A percentile compares a stretch with the other conserved stretches of the same genome.
Evolutionary conservation across 2,329 filamentous ascomycete genomes (phyloP).

Genomic region (Aspergillus awamori): DNA sequence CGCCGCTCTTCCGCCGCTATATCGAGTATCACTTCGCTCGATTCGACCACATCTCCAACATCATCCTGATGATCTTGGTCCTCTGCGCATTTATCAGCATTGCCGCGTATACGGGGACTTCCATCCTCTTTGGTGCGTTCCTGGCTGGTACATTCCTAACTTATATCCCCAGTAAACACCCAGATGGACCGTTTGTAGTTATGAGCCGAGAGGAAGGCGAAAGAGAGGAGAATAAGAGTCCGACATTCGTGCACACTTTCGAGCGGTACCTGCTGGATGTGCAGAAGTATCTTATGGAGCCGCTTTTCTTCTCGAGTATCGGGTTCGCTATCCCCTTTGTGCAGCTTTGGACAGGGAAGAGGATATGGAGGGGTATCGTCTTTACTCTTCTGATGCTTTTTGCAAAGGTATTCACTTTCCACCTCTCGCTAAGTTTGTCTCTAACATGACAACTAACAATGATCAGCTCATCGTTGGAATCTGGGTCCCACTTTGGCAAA

Average conservation of each 20-base stretch:
- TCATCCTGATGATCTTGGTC: constrained; percentile 40
- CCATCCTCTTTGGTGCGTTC: constrained; percentile 44
- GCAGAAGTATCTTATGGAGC: constrained; percentile 39
- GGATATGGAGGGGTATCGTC: constrained; percentile 36
- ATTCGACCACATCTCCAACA: constrained; percentile 38
- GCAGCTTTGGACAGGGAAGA: constrained; percentile 35
- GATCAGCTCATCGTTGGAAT: no score
- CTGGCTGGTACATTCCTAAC: constrained; percentile 41
- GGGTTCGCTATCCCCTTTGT: constrained; percentile 39
- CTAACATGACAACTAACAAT: no score
- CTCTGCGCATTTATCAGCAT: constrained; percentile 38
- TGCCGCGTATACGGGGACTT: constrained; percentile 42
- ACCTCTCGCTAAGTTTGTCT: no score
- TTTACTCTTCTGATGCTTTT: constrained; percentile 35
- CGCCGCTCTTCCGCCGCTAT: constrained; percentile 40
- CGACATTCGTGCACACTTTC: constrained; percentile 45
- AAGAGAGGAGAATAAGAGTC: constrained; percentile 35
- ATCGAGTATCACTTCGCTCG: constrained; percentile 38
- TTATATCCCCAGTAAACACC: constrained; percentile 40
- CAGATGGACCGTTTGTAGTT: constrained; percentile 41
- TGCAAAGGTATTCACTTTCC: constrained; percentile 27
- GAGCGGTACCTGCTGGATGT: constrained; percentile 41
- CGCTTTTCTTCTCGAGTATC: constrained; percentile 36
- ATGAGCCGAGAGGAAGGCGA: constrained; percentile 40
- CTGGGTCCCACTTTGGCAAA: no score